phyloP scores from a whole-genome alignment of 2,329 filamentous ascomycete genomes.

The Aureobasidium sp. region DNA sequence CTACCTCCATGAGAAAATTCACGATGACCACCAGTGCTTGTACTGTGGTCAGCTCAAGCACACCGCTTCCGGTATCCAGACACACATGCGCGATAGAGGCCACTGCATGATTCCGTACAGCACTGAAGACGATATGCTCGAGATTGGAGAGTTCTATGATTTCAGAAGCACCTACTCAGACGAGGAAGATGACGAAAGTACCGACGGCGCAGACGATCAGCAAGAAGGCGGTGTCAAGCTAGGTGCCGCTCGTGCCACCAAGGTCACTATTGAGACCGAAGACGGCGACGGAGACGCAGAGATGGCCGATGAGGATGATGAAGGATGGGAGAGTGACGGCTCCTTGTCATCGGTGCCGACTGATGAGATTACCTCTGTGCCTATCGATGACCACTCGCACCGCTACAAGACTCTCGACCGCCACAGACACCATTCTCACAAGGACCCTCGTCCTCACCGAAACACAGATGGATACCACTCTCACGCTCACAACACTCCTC shows the following conservation, averaged over 20 bases:
- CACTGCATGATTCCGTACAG: constrained; percentile 96
- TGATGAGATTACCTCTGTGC: constrained; percentile 71
- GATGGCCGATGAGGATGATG: constrained; percentile 50
- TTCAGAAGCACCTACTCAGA: constrained; percentile 95
- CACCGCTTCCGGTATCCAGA: constrained; percentile 73
- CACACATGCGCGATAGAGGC: constrained; percentile 93
- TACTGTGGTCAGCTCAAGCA: constrained; percentile 79
- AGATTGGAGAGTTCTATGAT: constrained; percentile 94
- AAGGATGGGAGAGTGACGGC: constrained; percentile 93
- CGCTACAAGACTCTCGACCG: constrained; percentile 65
- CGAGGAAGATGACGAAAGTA: constrained; percentile 53
- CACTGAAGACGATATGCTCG: constrained; percentile 80
- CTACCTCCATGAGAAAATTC: constrained; percentile 71
- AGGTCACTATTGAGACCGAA: constrained; percentile 36
- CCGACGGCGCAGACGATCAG: constrained; percentile 41
- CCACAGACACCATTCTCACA: constrained; percentile 66
- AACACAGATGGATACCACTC: constrained; percentile 73
- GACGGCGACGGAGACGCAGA: constrained; percentile 48
- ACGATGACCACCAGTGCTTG: constrained; percentile 73
- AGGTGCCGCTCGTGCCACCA: constrained; percentile 50
- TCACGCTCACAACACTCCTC: constrained; percentile 63
- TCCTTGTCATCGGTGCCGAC: constrained; percentile 76
- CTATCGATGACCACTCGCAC: constrained; percentile 62
- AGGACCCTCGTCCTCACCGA: constrained; percentile 63
- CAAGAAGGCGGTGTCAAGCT: constrained; percentile 57